phyloP scores from a whole-genome alignment of 208 protist species.

The Leishmania gerbilli region DNA sequence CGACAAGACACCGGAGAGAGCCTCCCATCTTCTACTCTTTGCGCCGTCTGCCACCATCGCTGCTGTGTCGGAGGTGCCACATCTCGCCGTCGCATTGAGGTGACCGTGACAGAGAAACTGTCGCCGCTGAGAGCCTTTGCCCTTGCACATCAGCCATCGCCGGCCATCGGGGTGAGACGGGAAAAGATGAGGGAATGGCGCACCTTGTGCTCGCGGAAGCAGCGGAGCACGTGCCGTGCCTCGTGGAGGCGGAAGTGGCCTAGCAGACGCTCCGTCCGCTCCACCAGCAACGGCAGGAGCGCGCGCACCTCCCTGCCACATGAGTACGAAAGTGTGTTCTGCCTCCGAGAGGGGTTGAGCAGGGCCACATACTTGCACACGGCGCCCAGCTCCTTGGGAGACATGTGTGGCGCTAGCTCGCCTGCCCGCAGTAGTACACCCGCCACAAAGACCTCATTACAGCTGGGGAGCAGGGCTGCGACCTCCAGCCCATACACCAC shows the following conservation, averaged over 20 bases:
- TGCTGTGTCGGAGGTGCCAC: background rate
- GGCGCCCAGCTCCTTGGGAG: slow-evolving; percentile 48
- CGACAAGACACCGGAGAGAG: background rate
- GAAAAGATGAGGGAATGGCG: slow-evolving; percentile 85
- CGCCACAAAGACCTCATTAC: slow-evolving; percentile 50
- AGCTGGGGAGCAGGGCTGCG: slow-evolving; percentile 49
- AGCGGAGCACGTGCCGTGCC: slow-evolving; percentile 75
- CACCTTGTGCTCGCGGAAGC: slow-evolving; percentile 73
- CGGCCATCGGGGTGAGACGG: slow-evolving; percentile 54
- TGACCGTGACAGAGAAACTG: background rate
- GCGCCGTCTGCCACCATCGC: background rate
- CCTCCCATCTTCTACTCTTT: background rate
- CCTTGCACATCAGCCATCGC: slow-evolving; percentile 12
- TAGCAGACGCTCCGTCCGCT: slow-evolving; percentile 58
- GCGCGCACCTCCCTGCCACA: slow-evolving; percentile 71
- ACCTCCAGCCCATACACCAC: slow-evolving; percentile 76
- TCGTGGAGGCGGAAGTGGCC: slow-evolving; percentile 73
- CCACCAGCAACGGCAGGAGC: slow-evolving; percentile 60
- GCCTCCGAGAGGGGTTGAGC: slow-evolving; percentile 38
- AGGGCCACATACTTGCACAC: slow-evolving; percentile 81
- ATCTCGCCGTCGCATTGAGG: background rate
- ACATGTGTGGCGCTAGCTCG: slow-evolving; percentile 41
- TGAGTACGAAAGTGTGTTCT: slow-evolving; percentile 38
- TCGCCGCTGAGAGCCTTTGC: background rate
- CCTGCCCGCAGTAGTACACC: slow-evolving; percentile 58